phyloP scores from a whole-genome alignment of 139 green algal species.

The Micractinium sp. region DNA sequence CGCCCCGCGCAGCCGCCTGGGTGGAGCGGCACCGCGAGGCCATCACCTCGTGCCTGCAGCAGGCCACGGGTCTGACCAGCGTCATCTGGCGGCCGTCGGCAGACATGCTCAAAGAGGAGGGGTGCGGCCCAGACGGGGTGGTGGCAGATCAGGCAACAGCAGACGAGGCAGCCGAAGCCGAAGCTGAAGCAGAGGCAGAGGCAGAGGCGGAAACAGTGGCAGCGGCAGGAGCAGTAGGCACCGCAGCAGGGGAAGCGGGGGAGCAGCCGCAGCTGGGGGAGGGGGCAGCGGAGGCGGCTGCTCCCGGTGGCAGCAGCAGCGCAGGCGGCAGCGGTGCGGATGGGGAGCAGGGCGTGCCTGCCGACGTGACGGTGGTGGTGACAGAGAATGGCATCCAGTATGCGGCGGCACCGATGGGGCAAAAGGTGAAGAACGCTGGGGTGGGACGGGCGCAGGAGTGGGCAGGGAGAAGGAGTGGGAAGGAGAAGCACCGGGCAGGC shows the following conservation, averaged over 20 bases:
- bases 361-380: constrained; percentile 42
- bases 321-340: too few species aligned
- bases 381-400: constrained; percentile 63
- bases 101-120: constrained; percentile 76
- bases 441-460: not conserved
- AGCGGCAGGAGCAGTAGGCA: not conserved
- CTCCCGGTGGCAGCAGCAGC: not conserved
- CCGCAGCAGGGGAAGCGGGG: not conserved
- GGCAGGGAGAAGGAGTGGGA: too few species aligned
- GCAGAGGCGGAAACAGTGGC: not conserved
- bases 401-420: constrained; percentile 47
- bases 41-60: constrained; percentile 12
- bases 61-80: not conserved
- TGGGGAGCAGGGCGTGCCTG: too few species aligned
- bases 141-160: constrained; percentile 4
- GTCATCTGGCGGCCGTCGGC: constrained; percentile 69
- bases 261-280: constrained; percentile 29
- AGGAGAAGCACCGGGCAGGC: not conserved
- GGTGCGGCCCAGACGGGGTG: constrained; percentile 28
- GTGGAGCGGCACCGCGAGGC: constrained; percentile 10
- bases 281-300: not conserved
- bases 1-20: not conserved
- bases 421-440: constrained; percentile 58
- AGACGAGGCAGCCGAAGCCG: constrained; percentile 18
- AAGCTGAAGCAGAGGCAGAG: not conserved